phyloP scores from a whole-genome alignment of 2,329 filamentous ascomycete genomes.

The Sordariomycetes sp. region DNA sequence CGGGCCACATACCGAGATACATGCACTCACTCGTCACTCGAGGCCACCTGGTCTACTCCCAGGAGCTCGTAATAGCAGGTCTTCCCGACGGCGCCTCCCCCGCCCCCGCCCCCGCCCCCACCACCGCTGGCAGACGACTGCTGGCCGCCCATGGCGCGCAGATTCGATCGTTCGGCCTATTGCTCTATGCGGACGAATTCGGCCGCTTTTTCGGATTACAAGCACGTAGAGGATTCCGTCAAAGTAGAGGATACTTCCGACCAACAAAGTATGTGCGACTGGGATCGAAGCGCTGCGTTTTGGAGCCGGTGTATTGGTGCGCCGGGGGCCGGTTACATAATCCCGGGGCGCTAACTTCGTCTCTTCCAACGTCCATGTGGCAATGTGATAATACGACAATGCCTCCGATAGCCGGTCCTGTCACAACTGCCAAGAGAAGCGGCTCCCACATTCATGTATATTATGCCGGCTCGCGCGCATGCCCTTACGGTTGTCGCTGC shows the following conservation, averaged over 20 bases:
- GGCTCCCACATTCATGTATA: neutral
- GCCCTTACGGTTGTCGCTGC: neutral
- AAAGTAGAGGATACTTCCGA: no score
- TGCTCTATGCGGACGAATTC: neutral
- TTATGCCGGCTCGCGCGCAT: neutral
- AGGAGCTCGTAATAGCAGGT: slow-evolving; percentile 82
- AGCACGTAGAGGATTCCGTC: no score
- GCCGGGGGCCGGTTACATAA: neutral
- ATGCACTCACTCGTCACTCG: slow-evolving; percentile 60
- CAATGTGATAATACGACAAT: neutral
- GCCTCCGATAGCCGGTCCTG: neutral
- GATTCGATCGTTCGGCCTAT: neutral
- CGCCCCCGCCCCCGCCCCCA: slow-evolving; percentile 10
- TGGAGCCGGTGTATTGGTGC: neutral
- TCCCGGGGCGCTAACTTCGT: neutral
- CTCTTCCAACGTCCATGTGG: neutral
- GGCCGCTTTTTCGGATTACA: no score
- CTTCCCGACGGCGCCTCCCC: slow-evolving; percentile 33
- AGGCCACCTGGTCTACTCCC: slow-evolving; percentile 56
- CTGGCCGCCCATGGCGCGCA: slow-evolving; percentile 35
- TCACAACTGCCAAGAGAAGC: neutral
- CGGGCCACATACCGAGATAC: neutral
- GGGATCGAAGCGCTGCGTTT: neutral
- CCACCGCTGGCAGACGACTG: slow-evolving; percentile 31
- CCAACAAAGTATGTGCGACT: no score